These are phyloP conservation scores for Thelonectria rubi DNA, from an alignment of 2,329 filamentous ascomycete genomes.

Conservation along the genomic window DNA sequence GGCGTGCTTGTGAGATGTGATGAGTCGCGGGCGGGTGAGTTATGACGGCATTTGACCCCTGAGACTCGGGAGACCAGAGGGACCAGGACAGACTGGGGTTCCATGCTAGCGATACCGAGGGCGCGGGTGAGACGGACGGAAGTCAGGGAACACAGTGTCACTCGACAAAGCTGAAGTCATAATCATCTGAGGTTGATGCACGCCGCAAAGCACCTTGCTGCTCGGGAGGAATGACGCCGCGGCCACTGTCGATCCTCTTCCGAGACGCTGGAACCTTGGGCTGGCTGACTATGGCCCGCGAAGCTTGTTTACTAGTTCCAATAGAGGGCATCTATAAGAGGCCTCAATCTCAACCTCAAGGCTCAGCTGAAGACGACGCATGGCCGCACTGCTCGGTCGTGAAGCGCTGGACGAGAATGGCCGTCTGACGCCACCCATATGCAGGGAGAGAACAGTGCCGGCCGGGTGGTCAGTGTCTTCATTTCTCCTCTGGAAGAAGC, in stretches of 20 bases:
- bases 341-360: background rate
- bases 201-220: too few species aligned
- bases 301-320: background rate
- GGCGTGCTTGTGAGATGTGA: background rate
- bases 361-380: background rate
- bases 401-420: background rate
- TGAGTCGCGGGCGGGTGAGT: background rate
- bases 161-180: constrained; percentile 6
- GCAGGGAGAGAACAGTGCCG: background rate
- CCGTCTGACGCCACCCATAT: too few species aligned
- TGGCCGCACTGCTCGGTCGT: background rate
- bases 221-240: too few species aligned
- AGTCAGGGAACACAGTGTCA: constrained; percentile 1
- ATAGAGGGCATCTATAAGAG: background rate
- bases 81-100: background rate
- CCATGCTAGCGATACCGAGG: constrained; percentile 14
- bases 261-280: too few species aligned
- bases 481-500: background rate
- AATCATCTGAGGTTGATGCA: background rate
- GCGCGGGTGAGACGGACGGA: constrained; percentile 7
- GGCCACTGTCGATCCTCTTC: too few species aligned
- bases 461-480: background rate
- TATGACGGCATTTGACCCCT: background rate
- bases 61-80: background rate
- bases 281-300: too few species aligned